phyloP scores from a whole-genome alignment of 2,329 filamentous ascomycete species.

The Pyrenochaeta sp. region DNA sequence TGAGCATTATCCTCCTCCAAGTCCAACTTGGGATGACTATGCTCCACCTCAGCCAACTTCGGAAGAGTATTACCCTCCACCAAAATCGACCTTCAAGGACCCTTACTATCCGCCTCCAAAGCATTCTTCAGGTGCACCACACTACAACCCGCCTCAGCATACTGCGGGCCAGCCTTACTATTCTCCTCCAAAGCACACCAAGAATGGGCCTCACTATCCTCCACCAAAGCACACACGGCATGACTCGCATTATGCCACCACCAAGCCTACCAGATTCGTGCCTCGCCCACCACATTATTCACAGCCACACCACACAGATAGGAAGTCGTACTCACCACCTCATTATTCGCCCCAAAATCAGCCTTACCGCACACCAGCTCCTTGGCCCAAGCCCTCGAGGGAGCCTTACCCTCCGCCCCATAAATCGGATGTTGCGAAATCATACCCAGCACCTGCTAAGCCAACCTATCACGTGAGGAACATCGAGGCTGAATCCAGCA shows the following conservation, averaged over 20 bases:
- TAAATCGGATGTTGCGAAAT: not conserved
- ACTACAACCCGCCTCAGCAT: not conserved
- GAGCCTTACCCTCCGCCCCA: not conserved
- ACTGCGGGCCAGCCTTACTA: constrained; percentile 1
- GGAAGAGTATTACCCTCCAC: not conserved
- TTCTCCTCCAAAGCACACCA: not conserved
- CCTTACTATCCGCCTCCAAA: not conserved
- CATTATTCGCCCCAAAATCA: not conserved
- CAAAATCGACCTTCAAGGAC: not conserved
- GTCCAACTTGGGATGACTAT: no score
- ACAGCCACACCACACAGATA: not conserved
- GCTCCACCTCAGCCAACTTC: no score
- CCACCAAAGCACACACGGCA: not conserved
- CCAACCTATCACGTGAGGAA: not conserved
- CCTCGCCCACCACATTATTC: not conserved
- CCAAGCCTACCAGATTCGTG: not conserved
- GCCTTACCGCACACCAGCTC: not conserved
- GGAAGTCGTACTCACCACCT: not conserved
- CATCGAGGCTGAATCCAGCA: not conserved
- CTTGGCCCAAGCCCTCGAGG: not conserved
- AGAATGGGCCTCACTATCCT: not conserved
- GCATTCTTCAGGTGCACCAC: not conserved
- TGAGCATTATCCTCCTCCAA: no score
- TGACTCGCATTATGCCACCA: not conserved
- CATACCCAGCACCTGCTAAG: not conserved